These are phyloP conservation scores for Cryptococcus neoformans DNA, from an alignment of 1,284 basidiomycete genomes.

Conservation along the genomic window DNA sequence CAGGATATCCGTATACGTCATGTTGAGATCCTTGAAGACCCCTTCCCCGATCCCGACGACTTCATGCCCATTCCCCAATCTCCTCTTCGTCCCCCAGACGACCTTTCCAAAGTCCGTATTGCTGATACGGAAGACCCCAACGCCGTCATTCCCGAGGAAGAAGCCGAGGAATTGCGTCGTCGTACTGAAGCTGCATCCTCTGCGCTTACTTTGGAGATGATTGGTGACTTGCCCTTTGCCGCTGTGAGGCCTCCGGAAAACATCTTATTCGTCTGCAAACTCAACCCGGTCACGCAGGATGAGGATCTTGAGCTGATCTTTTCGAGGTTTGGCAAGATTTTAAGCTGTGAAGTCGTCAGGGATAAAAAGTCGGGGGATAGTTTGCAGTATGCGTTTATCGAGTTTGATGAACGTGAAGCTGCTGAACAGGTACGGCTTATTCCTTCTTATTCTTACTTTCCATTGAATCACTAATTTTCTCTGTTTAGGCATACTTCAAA, in stretches of 20 bases:
- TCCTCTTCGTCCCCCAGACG: conserved; percentile 76
- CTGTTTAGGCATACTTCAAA: conserved; percentile 85
- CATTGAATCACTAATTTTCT: background rate
- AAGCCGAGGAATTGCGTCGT: conserved; percentile 72
- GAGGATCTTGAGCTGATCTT: conserved; percentile 98
- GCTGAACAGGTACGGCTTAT: conserved; percentile 73
- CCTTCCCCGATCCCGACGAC: conserved; percentile 80
- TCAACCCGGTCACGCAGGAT: conserved; percentile 91
- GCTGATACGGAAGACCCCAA: conserved; percentile 87
- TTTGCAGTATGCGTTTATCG: conserved; percentile 97
- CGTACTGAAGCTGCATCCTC: conserved; percentile 85
- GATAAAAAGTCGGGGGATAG: conserved; percentile 96
- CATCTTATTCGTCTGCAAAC: conserved; percentile 97
- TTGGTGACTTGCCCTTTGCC: conserved; percentile 96
- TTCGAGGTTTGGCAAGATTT: conserved; percentile 88
- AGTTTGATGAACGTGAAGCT: conserved; percentile 89
- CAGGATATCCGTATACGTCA: conserved; percentile 92
- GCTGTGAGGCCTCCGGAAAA: conserved; percentile 98
- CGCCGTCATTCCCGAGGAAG: conserved; percentile 61
- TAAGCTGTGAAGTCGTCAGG: conserved; percentile 95
- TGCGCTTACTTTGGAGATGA: conserved; percentile 97
- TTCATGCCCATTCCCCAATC: conserved; percentile 69
- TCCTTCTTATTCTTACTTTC: background rate
- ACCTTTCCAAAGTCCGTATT: conserved; percentile 62
- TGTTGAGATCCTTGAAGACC: conserved; percentile 91